Evolutionary conservation across 1,284 basidiomycete species (phyloP).

Genomic region (Sporisorium sorghi): DNA sequence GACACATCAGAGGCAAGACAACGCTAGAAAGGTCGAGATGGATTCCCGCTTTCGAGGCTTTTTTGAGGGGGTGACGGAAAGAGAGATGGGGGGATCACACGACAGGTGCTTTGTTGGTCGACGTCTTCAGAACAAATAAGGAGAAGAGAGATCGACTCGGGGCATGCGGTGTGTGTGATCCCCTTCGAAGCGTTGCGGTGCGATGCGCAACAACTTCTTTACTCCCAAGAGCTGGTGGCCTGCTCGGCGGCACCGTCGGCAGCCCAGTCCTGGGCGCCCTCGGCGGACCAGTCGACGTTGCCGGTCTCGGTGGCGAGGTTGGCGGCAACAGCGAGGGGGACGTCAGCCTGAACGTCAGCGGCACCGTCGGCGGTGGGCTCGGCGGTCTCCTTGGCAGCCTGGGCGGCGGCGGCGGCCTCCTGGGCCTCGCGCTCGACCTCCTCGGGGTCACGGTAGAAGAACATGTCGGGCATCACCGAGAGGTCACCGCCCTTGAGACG

Average conservation of each 20-base stretch:
- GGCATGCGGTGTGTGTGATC: background rate
- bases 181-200: too few relatives aligned
- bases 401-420: constrained; percentile 76
- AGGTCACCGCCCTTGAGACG: constrained; percentile 93
- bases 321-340: constrained; percentile 52
- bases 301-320: constrained; percentile 59
- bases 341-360: constrained; percentile 76
- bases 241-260: constrained; percentile 62
- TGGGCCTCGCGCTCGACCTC: constrained; percentile 97
- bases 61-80: constrained; percentile 18
- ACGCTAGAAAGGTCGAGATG: constrained; percentile 40
- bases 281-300: constrained; percentile 83
- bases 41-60: constrained; percentile 49
- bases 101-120: background rate
- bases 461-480: constrained; percentile 99
- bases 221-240: constrained; percentile 52
- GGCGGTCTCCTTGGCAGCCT: constrained; percentile 58
- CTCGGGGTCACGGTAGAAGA: constrained; percentile 99
- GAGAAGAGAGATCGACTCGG: constrained; percentile 3
- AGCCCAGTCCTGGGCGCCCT: constrained; percentile 70
- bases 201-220: too few relatives aligned
- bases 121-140: constrained; percentile 1
- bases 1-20: constrained; percentile 61
- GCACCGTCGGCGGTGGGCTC: constrained; percentile 70
- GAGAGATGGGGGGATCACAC: constrained; percentile 5